Evolutionary conservation across 495 filamentous ascomycete species (phyloP), one percentile per base, ranked within the genome.

Genomic region (Neurospora africana): DNA sequence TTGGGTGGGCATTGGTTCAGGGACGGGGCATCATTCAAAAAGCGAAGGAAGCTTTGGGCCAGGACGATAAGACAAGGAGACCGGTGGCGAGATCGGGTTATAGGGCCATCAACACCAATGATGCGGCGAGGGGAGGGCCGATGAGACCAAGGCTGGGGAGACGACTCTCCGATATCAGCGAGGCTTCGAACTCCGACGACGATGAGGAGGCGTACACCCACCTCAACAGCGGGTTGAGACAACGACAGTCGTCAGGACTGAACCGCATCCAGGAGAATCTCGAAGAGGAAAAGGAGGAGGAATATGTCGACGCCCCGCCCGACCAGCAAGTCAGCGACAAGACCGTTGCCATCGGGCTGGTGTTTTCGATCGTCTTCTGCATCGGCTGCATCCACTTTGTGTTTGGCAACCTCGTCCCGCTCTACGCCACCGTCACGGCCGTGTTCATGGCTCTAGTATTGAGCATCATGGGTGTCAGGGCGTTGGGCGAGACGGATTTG

Each of bases 401-500:
- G 17, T 99, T 98, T 76, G 89, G 90, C 23, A 69, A 84, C 37
- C 83, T 92, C 5, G 87, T 91, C 6, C 93, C 85, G 7, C 82
- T 89, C 73, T 92, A 84, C 65, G 89, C 91, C 1, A 97, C 91
- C n/a, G 82, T 92, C 38, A 87, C 91, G 23, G 92, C 95, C 21
- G 93, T 98, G 35, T 77, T 95, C 41, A 89, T 98, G 78, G 94
- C 95, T 2, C 89, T 99, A 27, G 82, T 98, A 38, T 86, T 98
- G 30, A 93, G 92, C 69, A 89, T 98, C 72, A 97, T 98, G 94
- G 96, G 96, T 68, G 95, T 99, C 69, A 87, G 95, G 27, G 95
- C 95, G 1, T 85, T 98, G 0, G 95, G 95, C 43, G 95, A 99
- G 83, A 99, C 95, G 10, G 95, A 99, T 78, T 86, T 99, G 35